Evolutionary conservation across 805 yeast genomes (phyloP).

Genomic region (Starmerella asiatica): DNA sequence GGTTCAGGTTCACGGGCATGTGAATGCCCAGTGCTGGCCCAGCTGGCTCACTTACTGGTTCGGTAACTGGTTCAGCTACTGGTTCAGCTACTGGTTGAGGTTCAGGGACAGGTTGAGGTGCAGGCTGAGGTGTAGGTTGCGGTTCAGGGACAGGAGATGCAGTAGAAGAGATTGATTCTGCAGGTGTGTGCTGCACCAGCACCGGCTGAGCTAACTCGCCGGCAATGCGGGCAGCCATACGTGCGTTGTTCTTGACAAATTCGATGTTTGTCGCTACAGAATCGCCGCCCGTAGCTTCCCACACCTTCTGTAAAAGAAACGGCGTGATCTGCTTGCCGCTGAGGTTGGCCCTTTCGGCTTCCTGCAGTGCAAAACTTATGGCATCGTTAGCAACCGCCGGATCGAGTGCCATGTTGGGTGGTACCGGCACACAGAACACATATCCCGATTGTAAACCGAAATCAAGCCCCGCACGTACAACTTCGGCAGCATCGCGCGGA

Average conservation of each 20-base stretch:
- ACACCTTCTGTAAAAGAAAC: constrained; percentile 50
- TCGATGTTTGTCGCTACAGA: constrained; percentile 59
- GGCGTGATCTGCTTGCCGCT: constrained; percentile 72
- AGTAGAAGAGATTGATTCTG: neutral
- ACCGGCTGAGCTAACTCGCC: constrained; percentile 29
- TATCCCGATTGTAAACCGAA: constrained; percentile 53
- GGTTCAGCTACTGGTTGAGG: neutral
- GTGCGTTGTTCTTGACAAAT: constrained; percentile 68
- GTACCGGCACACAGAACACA: constrained; percentile 75
- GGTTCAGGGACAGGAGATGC: neutral
- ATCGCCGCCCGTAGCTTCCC: constrained; percentile 52
- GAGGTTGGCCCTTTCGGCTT: constrained; percentile 42
- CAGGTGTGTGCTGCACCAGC: neutral
- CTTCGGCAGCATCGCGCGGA: constrained; percentile 46
- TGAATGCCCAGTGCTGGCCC: constrained; percentile 1
- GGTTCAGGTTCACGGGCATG: constrained; percentile 8
- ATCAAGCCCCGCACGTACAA: constrained; percentile 35
- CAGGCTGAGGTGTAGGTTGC: neutral
- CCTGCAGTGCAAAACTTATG: constrained; percentile 44
- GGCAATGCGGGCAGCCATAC: constrained; percentile 55
- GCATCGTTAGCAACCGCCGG: constrained; percentile 39
- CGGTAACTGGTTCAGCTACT: neutral
- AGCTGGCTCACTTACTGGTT: neutral
- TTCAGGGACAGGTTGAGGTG: neutral
- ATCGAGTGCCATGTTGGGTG: constrained; percentile 45